Percentiles rank a stretch among this genome's conserved stretches.
phyloP scores from a whole-genome alignment of 805 yeast genomes.

The Lipomyces starkeyi region DNA sequence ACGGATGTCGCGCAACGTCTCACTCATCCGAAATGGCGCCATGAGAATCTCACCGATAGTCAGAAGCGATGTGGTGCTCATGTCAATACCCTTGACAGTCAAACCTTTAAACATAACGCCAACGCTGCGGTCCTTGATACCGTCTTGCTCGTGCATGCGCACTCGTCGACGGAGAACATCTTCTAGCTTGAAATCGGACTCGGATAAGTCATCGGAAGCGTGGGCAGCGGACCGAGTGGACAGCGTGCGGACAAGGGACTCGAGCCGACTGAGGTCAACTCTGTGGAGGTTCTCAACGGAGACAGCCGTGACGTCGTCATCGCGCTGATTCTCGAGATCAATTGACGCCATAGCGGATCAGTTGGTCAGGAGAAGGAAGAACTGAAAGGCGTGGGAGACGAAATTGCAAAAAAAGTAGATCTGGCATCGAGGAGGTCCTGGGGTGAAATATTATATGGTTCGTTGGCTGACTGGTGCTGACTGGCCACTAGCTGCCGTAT shows the following conservation, averaged over 20 bases:
- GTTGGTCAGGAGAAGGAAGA: not conserved
- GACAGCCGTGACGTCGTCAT: conserved; percentile 17
- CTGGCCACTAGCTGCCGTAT: too few relatives aligned
- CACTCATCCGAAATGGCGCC: conserved; percentile 39
- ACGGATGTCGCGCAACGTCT: conserved; percentile 28
- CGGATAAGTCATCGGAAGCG: conserved; percentile 38
- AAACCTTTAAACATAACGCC: conserved; percentile 50
- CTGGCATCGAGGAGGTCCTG: too few relatives aligned
- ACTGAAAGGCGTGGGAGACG: too few relatives aligned
- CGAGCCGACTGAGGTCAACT: conserved; percentile 13
- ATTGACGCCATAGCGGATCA: not conserved
- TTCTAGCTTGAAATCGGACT: conserved; percentile 46
- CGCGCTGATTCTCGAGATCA: conserved; percentile 26
- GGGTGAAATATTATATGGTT: too few relatives aligned
- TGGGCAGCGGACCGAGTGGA: conserved; percentile 41
- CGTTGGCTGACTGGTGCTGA: too few relatives aligned
- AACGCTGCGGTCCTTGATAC: conserved; percentile 47
- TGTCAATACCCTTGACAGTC: conserved; percentile 55
- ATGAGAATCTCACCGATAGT: conserved; percentile 54
- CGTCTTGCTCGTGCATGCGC: conserved; percentile 41
- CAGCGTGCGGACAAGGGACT: conserved; percentile 39
- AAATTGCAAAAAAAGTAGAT: too few relatives aligned
- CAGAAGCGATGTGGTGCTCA: conserved; percentile 52
- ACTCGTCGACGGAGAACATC: conserved; percentile 42
- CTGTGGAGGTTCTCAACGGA: conserved; percentile 15